These are phyloP conservation scores for Linum usitatissimum DNA, from an alignment of 345 rosid species.

Conservation along the genomic window DNA sequence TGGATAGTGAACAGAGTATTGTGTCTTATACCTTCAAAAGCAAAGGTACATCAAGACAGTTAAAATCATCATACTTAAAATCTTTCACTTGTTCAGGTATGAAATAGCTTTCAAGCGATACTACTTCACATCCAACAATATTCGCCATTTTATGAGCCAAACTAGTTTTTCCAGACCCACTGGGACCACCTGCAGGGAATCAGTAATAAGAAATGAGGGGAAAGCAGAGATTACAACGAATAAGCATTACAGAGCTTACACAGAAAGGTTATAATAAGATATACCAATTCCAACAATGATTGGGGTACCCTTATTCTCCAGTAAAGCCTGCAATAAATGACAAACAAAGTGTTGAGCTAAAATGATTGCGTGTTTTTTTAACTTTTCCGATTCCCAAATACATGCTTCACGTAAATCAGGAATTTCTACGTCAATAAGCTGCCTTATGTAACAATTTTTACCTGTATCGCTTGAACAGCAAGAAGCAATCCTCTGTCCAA, in stretches of 20 bases:
- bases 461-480: conserved; percentile 99
- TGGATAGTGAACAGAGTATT: neutral
- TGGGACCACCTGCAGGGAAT: conserved; percentile 81
- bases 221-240: neutral
- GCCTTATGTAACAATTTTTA: conserved; percentile 20
- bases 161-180: conserved; percentile 99
- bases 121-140: conserved; percentile 98
- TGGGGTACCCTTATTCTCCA: conserved; percentile 86
- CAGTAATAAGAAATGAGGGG: neutral
- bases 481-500: conserved; percentile 96
- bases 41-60: conserved; percentile 74
- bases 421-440: neutral
- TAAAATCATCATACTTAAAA: conserved; percentile 86
- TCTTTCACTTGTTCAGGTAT: conserved; percentile 77
- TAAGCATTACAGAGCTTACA: conserved; percentile 1
- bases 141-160: conserved; percentile 99
- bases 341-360: conserved; percentile 1
- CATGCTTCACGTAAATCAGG: too few relatives aligned
- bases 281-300: conserved; percentile 96
- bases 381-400: neutral
- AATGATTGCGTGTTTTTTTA: neutral
- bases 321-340: conserved; percentile 58
- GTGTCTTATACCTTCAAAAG: conserved; percentile 62
- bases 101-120: conserved; percentile 94
- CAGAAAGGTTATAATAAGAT: neutral